A percentile compares a stretch with the other conserved stretches of the same genome.
Conservation (phyloP, 805 yeast species). For the Candida pini region DNA sequence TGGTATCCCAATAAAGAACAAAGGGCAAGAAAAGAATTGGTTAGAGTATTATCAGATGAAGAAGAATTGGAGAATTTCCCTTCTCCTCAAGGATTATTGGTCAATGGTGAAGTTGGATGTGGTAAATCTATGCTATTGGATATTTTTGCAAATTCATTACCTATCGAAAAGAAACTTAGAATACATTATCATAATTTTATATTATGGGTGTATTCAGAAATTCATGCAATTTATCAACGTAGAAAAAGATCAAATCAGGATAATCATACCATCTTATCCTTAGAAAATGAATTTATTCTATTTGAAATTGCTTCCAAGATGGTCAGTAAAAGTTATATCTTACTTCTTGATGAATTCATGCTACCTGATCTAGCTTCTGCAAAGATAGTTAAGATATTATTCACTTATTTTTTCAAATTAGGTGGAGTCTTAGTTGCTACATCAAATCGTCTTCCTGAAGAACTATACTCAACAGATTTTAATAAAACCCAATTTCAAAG, state of each 20-base stretch:
- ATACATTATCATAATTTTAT: conserved; percentile 72
- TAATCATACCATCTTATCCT: conserved; percentile 28
- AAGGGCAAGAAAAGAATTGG: conserved; percentile 32
- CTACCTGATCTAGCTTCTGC: conserved; percentile 73
- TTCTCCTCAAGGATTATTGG: conserved; percentile 59
- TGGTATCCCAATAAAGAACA: conserved; percentile 15
- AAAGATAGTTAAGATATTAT: conserved; percentile 56
- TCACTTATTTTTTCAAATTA: conserved; percentile 62
- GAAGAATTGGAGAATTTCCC: conserved; percentile 49
- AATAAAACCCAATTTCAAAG: conserved; percentile 50
- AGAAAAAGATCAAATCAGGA: conserved; percentile 29
- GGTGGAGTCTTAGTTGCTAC: conserved; percentile 77
- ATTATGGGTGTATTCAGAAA: conserved; percentile 59
- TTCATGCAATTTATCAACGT: conserved; percentile 48
- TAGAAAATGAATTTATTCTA: conserved; percentile 59
- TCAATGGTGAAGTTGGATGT: conserved; percentile 67
- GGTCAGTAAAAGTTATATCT: conserved; percentile 50
- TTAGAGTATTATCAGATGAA: conserved; percentile 51
- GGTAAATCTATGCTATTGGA: conserved; percentile 75
- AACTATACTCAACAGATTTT: conserved; percentile 61
- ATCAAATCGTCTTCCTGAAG: conserved; percentile 67
- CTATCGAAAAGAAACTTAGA: conserved; percentile 56
- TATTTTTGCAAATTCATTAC: conserved; percentile 60
- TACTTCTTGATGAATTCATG: conserved; percentile 71
- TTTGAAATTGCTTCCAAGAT: conserved; percentile 63